These are phyloP conservation scores for Pseudogymnoascus sp. DNA, from an alignment of 2,329 filamentous ascomycete genomes.

Conservation along the genomic window DNA sequence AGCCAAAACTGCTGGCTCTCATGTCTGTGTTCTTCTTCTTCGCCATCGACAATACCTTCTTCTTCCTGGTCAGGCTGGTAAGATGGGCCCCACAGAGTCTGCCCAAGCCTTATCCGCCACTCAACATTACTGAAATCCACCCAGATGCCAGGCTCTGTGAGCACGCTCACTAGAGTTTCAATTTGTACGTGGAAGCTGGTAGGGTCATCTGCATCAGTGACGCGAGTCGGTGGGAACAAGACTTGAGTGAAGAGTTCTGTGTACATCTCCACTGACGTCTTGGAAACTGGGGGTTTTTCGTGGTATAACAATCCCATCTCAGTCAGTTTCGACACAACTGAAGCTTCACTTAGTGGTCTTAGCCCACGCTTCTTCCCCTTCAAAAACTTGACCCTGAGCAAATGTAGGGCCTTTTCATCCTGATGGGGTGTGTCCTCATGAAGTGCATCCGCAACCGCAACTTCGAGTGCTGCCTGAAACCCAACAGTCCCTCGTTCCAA, in stretches of 20 bases:
- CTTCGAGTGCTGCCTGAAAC: slow-evolving; percentile 58
- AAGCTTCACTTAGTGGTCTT: slow-evolving; percentile 47
- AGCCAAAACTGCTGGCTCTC: slow-evolving; percentile 59
- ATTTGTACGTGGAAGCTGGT: slow-evolving; percentile 63
- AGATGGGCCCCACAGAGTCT: slow-evolving; percentile 57
- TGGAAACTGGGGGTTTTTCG: slow-evolving; percentile 36
- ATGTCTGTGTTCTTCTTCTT: slow-evolving; percentile 29
- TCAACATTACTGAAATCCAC: slow-evolving; percentile 66
- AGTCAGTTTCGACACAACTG: slow-evolving; percentile 49
- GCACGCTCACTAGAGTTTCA: slow-evolving; percentile 54
- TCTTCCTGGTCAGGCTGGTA: slow-evolving; percentile 43
- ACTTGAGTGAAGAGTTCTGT: slow-evolving; percentile 53
- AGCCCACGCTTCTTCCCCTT: slow-evolving; percentile 33
- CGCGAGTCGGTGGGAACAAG: slow-evolving; percentile 46
- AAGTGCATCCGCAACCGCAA: slow-evolving; percentile 55
- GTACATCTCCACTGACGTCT: slow-evolving; percentile 49
- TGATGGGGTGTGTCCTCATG: slow-evolving; percentile 47
- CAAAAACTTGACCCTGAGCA: slow-evolving; percentile 20
- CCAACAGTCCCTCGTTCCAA: slow-evolving; percentile 63
- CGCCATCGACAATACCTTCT: slow-evolving; percentile 41
- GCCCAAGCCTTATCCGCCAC: slow-evolving; percentile 65
- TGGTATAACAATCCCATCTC: slow-evolving; percentile 46
- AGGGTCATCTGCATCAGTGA: slow-evolving; percentile 49
- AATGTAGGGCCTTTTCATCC: slow-evolving; percentile 16
- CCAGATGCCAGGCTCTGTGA: slow-evolving; percentile 60